A percentile compares a stretch with the other conserved stretches of the same genome.
phyloP scores from a whole-genome alignment of 345 rosid genomes.

The Erodium maritimum region DNA sequence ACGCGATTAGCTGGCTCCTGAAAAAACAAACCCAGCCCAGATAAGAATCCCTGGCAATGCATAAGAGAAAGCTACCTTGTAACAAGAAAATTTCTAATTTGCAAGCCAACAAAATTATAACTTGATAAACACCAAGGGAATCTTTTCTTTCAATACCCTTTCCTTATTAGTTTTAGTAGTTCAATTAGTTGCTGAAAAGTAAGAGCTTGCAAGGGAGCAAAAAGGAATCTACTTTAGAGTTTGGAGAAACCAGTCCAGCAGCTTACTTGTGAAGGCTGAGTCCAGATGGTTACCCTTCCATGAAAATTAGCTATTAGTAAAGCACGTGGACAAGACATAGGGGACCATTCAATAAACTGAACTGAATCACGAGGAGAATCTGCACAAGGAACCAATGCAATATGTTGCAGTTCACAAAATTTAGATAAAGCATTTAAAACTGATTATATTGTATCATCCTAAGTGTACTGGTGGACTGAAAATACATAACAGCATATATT shows the following conservation, averaged over 20 bases:
- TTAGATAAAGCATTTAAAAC: background rate
- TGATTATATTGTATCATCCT: background rate
- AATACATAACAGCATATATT: background rate
- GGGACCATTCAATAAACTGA: conserved; percentile 98
- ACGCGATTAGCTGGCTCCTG: conserved; percentile 82
- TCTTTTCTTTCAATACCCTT: too few relatives aligned
- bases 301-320: conserved; percentile 86
- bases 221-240: conserved; percentile 3
- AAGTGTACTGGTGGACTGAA: background rate
- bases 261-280: conserved; percentile 85
- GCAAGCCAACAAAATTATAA: background rate
- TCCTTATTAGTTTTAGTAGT: too few relatives aligned
- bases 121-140: background rate
- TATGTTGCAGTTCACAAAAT: background rate
- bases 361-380: conserved; percentile 99
- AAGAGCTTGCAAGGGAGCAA: conserved; percentile 3
- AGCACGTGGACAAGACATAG: conserved; percentile 89
- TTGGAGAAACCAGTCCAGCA: conserved; percentile 4
- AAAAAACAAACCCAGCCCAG: conserved; percentile 12
- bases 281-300: conserved; percentile 95
- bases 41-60: conserved; percentile 4
- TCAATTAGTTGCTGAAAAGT: too few relatives aligned
- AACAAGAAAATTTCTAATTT: background rate
- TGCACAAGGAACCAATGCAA: conserved; percentile 21
- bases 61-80: background rate